Evolutionary conservation across 352 stramenopile genomes (phyloP).

Genomic region (Globisporangium megalacanthum): DNA sequence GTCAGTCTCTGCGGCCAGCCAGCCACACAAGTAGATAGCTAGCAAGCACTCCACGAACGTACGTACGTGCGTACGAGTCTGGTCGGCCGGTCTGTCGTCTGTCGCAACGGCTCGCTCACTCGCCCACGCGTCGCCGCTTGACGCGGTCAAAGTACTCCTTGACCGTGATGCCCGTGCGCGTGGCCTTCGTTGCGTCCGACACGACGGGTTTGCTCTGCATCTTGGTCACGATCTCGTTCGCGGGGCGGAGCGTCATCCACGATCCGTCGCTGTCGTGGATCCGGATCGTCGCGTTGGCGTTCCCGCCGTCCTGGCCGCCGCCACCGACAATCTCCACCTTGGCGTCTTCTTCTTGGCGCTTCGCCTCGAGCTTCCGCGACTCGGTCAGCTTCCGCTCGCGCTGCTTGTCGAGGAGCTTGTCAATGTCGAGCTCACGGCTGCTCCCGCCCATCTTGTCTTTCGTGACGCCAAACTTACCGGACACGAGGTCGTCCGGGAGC

Average conservation of each 20-base stretch:
- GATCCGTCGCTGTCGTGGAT: slow-evolving; percentile 81
- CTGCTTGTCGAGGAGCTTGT: slow-evolving; percentile 66
- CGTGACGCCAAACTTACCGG: slow-evolving; percentile 29
- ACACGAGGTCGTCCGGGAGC: slow-evolving; percentile 68
- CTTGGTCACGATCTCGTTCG: slow-evolving; percentile 75
- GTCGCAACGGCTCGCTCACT: slow-evolving; percentile 14
- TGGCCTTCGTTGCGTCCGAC: slow-evolving; percentile 59
- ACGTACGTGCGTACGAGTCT: no score
- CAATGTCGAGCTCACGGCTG: slow-evolving; percentile 66
- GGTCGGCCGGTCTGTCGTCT: background rate
- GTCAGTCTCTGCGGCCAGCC: background rate
- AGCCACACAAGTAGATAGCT: no score
- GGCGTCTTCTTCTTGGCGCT: slow-evolving; percentile 18
- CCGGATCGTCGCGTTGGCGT: slow-evolving; percentile 68
- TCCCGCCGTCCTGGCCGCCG: slow-evolving; percentile 41
- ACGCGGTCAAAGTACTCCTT: slow-evolving; percentile 87
- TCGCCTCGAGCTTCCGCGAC: slow-evolving; percentile 26
- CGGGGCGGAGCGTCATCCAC: slow-evolving; percentile 76
- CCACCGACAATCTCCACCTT: slow-evolving; percentile 68
- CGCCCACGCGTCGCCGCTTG: slow-evolving; percentile 51
- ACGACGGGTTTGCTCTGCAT: slow-evolving; percentile 64
- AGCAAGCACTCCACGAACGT: no score
- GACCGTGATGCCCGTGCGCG: slow-evolving; percentile 72
- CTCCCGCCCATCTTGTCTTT: slow-evolving; percentile 24
- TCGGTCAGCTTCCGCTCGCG: slow-evolving; percentile 48